Base-by-base conservation (phyloP, 805 yeast species). In the Hanseniaspora occidentalis region DNA sequence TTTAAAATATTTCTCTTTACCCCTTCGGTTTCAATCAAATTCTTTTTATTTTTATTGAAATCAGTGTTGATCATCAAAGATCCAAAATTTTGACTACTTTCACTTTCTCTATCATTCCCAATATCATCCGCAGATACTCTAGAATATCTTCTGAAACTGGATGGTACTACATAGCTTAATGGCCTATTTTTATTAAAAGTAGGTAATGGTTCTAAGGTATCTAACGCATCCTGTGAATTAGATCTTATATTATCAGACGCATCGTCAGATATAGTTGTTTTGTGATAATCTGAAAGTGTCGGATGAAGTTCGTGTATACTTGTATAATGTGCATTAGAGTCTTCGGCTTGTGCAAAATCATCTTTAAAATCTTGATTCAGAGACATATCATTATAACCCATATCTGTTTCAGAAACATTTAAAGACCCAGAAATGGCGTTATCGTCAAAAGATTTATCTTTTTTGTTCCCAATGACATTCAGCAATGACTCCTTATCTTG, bases 41-140 rank as follows among this genome's bases (percentile, higher is more conserved):
- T n/a, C n/a, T n/a, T n/a, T n/a, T n/a, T n/a, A n/a, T n/a, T n/a
- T n/a, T n/a, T n/a, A n/a, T n/a, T n/a, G n/a, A n/a, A n/a, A n/a
- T n/a, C n/a, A n/a, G n/a, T n/a, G n/a, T 29, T 29, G 18, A 29
- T 4, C 8, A 14, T 5, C n/a, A 29, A 9, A n/a, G 18, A 16
- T 14, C n/a, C 9, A 29, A 18, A 29, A 14, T 29, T 6, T 14
- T 29, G 33, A 8, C 33, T 29, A 5, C 19, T 27, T 27, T 38
- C 35, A 3, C 26, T 18, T 17, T 34, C 10, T 4, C 21, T 24
- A 34, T 26, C 37, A 7, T 24, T n/a, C 9, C 39, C 40, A 31
- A 42, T 42, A 18, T 41, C 31, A 18, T 42, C 44, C 8, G 44
- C 44, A 2, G 44, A 41, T 7, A 41, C 36, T 29, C 44, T 37